Evolutionary conservation across 2,329 filamentous ascomycete genomes (phyloP), one percentile per base, ranked within the genome.

Genomic region (Alternaria hordeiaustralica): DNA sequence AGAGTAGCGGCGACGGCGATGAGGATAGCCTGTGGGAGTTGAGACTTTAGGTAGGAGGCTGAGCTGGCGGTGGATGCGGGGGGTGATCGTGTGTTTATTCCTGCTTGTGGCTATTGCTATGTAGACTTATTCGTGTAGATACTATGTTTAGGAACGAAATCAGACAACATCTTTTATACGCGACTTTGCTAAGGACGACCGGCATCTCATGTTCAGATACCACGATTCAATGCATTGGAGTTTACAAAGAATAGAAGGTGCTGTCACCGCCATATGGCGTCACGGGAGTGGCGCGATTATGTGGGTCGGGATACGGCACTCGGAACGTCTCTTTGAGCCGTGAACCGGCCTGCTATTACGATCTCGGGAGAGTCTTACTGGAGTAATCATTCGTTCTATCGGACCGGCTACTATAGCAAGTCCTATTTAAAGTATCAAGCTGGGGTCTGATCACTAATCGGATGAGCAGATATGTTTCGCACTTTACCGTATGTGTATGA

Each of bases 191-290:
- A 3, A 1, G 18, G 7, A 20, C 3, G 11, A 21, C 1, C 20
- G 6, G 43, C 2, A 21, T 10, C 28, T 8, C 21, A 5, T 4
- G 0, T 53, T 13, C 18, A 36, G 0, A 33, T 0, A 36, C 8
- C 15, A 36, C 0, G 33, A 3, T 36, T 0, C 33, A 36, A 0
- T 30, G 2, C 3, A 28, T 30, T 2, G 28, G 47, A 28, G 11
- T 11, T 15, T 30, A 6, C 5, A 2, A 30, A 45, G 47, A 15
- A 2, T 13, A 13, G 25, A 9, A 20, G 2, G 7, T 20, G 4
- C 47, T 30, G 12, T 50, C 47, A 50, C 47, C 18, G 47, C 47
- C 20, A 23, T 30, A n/a, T 50, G 25, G 25, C 11, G 46, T 9
- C 10, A 5, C 3, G 15, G 5, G 6, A 28, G 25, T 30, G 25